These are phyloP conservation scores for Miscanthus lutarioriparius DNA, from an alignment of 176 grass and related monocot genomes.

Conservation along the genomic window DNA sequence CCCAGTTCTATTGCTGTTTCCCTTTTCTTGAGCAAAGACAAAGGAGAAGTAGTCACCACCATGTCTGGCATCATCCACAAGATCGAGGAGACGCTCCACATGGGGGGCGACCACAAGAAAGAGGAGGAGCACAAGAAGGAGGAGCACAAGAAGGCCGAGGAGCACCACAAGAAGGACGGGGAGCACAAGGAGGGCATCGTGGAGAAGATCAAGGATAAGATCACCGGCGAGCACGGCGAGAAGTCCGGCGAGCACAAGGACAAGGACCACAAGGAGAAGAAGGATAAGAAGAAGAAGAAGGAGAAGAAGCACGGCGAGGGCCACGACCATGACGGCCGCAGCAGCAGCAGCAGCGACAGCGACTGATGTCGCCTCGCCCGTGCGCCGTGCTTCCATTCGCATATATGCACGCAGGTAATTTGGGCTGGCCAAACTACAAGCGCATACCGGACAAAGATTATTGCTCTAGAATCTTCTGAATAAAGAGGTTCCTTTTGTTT, in stretches of 20 bases:
- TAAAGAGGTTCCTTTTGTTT: background rate
- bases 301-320: conserved; percentile 60
- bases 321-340: conserved; percentile 35
- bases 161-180: conserved; percentile 52
- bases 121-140: conserved; percentile 62
- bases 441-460: too few relatives aligned
- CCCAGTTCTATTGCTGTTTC: background rate
- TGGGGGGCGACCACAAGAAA: conserved; percentile 74
- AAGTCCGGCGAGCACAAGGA: conserved; percentile 53
- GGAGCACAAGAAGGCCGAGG: conserved; percentile 54
- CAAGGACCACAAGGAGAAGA: conserved; percentile 60
- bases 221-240: conserved; percentile 58
- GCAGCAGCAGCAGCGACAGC: conserved; percentile 88
- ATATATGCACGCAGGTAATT: background rate
- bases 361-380: conserved; percentile 39
- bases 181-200: conserved; percentile 64
- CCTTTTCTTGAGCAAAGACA: background rate
- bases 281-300: conserved; percentile 59
- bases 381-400: background rate
- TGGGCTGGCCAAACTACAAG: too few relatives aligned
- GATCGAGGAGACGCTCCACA: conserved; percentile 86
- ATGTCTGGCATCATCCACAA: conserved; percentile 93
- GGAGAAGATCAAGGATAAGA: conserved; percentile 93
- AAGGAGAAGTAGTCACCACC: background rate
- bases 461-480: background rate